A percentile compares a stretch with the other conserved stretches of the same genome.
phyloP scores from a whole-genome alignment of 805 yeast genomes.

The Candida anglica region DNA sequence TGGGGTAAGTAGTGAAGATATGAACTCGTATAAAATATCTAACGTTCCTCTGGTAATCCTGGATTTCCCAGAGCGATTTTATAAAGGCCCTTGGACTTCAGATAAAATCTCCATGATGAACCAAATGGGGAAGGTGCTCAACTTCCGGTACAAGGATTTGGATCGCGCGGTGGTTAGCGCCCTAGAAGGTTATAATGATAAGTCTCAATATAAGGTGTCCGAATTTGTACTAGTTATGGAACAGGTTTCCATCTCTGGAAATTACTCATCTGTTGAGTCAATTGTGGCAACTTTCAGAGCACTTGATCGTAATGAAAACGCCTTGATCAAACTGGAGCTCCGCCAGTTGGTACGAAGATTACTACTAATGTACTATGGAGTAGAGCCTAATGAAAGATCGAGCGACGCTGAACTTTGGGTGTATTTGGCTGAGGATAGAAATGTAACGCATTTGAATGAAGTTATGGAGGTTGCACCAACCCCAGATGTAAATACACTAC shows the following conservation, averaged over 20 bases:
- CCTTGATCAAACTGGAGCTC: background rate
- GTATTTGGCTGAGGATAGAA: conserved; percentile 1
- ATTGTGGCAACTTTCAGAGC: background rate
- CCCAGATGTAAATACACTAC: background rate
- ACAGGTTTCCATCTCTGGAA: background rate
- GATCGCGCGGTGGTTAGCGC: background rate
- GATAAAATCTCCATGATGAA: background rate
- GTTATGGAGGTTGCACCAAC: conserved; percentile 3
- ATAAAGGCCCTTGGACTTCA: background rate
- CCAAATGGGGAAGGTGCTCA: background rate
- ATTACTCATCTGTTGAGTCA: background rate
- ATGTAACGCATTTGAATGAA: conserved; percentile 1
- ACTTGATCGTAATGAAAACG: background rate
- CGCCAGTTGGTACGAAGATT: background rate
- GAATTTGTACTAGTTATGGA: background rate
- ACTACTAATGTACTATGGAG: background rate
- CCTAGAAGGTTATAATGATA: background rate
- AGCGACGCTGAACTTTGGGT: background rate
- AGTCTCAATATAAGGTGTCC: background rate
- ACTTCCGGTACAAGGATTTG: background rate
- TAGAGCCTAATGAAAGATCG: background rate
- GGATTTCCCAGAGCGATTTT: conserved; percentile 3
- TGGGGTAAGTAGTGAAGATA: too few species aligned
- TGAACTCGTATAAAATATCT: background rate
- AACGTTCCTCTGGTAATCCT: background rate